Conservation (phyloP, 345 rosid species). For the Ricinus communis region DNA sequence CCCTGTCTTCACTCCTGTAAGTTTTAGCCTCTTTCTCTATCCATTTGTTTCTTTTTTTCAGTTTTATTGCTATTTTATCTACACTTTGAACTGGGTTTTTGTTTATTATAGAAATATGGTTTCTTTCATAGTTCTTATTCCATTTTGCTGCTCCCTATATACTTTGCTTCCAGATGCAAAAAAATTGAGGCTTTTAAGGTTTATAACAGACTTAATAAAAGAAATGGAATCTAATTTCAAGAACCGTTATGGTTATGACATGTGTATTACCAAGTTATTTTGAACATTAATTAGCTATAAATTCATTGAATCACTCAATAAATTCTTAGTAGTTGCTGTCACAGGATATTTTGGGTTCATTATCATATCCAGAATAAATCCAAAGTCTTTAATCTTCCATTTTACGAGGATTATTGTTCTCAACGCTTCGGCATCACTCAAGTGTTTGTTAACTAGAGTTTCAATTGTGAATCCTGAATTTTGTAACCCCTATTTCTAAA, state of each 20-base stretch:
- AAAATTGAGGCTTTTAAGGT: constrained; percentile 8
- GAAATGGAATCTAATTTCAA: background rate
- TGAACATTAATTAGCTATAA: background rate
- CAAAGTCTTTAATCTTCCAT: background rate
- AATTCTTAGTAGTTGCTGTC: constrained; percentile 2
- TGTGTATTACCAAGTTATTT: background rate
- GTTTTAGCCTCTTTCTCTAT: constrained; percentile 7
- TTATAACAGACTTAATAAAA: background rate
- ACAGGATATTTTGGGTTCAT: background rate
- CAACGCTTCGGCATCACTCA: background rate
- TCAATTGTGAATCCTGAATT: background rate
- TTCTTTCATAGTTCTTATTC: constrained; percentile 1
- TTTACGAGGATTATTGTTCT: background rate
- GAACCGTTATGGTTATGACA: background rate
- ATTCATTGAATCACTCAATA: background rate
- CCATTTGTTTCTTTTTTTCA: background rate
- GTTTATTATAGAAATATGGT: background rate
- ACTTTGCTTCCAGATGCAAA: constrained; percentile 15
- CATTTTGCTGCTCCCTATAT: constrained; percentile 2
- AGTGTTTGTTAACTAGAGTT: background rate
- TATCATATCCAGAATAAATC: background rate
- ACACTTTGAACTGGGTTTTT: constrained; percentile 6
- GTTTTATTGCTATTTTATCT: constrained; percentile 1
- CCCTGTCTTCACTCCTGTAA: constrained; percentile 96
- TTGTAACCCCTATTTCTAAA: background rate